phyloP scores from a whole-genome alignment of 306 rosid genomes.

The Acacia crassicarpa region DNA sequence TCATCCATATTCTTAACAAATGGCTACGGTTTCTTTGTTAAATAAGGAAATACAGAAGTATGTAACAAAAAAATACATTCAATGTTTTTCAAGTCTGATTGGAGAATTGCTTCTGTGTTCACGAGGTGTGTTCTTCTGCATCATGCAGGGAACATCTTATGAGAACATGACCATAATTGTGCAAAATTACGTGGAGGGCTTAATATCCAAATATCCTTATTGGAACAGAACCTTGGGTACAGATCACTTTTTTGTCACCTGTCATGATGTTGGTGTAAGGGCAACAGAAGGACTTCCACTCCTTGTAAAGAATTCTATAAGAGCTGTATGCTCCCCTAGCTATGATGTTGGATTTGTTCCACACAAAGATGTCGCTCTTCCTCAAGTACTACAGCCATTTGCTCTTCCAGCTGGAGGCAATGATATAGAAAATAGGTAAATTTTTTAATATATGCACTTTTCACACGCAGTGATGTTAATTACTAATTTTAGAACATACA shows the following conservation, averaged over 20 bases:
- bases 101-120: slow-evolving; percentile 24
- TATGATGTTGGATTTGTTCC: slow-evolving; percentile 97
- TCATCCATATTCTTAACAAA: background rate
- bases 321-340: slow-evolving; percentile 97
- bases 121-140: slow-evolving; percentile 27
- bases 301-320: slow-evolving; percentile 88
- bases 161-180: slow-evolving; percentile 94
- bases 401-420: slow-evolving; percentile 98
- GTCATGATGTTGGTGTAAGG: slow-evolving; percentile 99
- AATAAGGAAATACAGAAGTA: background rate
- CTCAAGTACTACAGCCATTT: slow-evolving; percentile 95
- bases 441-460: background rate
- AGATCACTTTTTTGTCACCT: slow-evolving; percentile 94
- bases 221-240: slow-evolving; percentile 98
- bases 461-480: background rate
- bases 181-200: slow-evolving; percentile 78
- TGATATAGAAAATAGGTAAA: slow-evolving; percentile 82
- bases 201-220: slow-evolving; percentile 92
- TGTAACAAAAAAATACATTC: background rate
- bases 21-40: background rate
- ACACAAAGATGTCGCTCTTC: slow-evolving; percentile 94
- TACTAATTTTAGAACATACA: background rate
- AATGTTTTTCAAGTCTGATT: slow-evolving; percentile 6
- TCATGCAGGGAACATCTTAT: slow-evolving; percentile 86
- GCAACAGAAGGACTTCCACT: slow-evolving; percentile 86